Evolutionary conservation across 495 filamentous ascomycete genomes (phyloP).

Genomic region (Talaromyces trachyspermus): DNA sequence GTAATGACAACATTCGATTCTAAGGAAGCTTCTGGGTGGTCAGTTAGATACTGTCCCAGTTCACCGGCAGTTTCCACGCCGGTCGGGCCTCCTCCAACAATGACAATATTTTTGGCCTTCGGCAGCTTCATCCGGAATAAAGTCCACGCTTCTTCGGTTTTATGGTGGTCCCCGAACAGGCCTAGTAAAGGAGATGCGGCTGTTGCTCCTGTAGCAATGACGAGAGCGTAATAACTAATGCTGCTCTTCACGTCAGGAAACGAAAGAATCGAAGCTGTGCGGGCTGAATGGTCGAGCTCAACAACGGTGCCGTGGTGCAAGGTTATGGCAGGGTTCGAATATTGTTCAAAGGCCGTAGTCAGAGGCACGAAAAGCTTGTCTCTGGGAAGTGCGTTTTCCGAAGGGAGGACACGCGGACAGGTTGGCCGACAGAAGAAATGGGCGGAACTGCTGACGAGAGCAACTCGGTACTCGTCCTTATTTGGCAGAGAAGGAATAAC

Average conservation of each 20-base stretch:
- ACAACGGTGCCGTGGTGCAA: slow-evolving; percentile 34
- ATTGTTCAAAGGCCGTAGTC: slow-evolving; percentile 30
- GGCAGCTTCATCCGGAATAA: slow-evolving; percentile 33
- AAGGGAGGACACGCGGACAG: slow-evolving; percentile 38
- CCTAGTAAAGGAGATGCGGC: slow-evolving; percentile 24
- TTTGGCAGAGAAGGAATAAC: slow-evolving; percentile 32
- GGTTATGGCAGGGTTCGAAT: slow-evolving; percentile 21
- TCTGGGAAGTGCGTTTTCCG: slow-evolving; percentile 34
- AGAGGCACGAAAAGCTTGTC: slow-evolving; percentile 43
- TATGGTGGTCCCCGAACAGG: slow-evolving; percentile 12
- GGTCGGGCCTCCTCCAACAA: slow-evolving; percentile 34
- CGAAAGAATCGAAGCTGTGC: slow-evolving; percentile 19
- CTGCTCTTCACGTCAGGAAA: slow-evolving; percentile 7
- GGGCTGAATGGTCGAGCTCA: slow-evolving; percentile 21
- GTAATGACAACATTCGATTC: slow-evolving; percentile 37
- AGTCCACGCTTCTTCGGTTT: slow-evolving; percentile 19
- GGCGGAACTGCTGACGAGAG: slow-evolving; percentile 37
- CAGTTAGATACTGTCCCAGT: slow-evolving; percentile 43
- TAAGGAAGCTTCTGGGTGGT: slow-evolving; percentile 19
- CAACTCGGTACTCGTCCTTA: slow-evolving; percentile 21
- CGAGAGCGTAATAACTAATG: slow-evolving; percentile 34
- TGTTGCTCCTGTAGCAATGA: slow-evolving; percentile 35
- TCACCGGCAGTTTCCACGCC: slow-evolving; percentile 47
- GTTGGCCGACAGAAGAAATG: slow-evolving; percentile 39
- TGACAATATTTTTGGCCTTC: slow-evolving; percentile 33